Evolutionary conservation across 805 yeast species (phyloP), one percentile per base, ranked within the genome.

Genomic region (Schizosaccharomyces octosporus): DNA sequence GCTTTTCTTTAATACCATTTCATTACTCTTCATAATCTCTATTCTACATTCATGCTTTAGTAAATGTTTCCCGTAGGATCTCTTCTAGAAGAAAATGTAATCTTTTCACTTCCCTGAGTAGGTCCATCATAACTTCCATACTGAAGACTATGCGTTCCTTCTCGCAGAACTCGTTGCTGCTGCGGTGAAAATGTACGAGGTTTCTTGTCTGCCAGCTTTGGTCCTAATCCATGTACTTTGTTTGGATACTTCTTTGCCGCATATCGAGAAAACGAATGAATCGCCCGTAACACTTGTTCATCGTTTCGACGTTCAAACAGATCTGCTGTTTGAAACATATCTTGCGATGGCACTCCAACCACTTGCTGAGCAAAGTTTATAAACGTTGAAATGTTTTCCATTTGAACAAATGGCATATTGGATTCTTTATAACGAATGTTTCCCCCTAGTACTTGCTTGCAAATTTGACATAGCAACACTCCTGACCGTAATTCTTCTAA

Each of bases 311-410:
- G 71, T 68, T 87, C 95, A 65, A 74, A 87, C 62, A 87, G 73
- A 69, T 87, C 95, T 5, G 77, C 73, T 0, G 95, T 87, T 66
- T 84, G 88, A 69, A 87, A 87, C 59, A 84, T 71, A 69, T 87
- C 95, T 68, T 85, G 88, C 65, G 84, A 84, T 5, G 88, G 86
- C 2, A 87, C 81, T 1, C 90, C 90, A 1, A 45, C 51, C 61
- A 81, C 74, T 4, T 68, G 61, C 64, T 81, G 79, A 60, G 87
- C 81, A 62, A 82, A 80, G 5, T 75, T 72, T 48, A 87, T 72
- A 67, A 87, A 87, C 64, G 79, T 79, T 60, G 87, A 80, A 42
- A 87, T 85, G 67, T 86, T 86, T 67, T 87, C 95, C 95, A 87
- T 87, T 71, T 82, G 51, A 2, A 45, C 51, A 45, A 45, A 45